phyloP scores from a whole-genome alignment of 495 filamentous ascomycete genomes.

The Xylaria acuta region DNA sequence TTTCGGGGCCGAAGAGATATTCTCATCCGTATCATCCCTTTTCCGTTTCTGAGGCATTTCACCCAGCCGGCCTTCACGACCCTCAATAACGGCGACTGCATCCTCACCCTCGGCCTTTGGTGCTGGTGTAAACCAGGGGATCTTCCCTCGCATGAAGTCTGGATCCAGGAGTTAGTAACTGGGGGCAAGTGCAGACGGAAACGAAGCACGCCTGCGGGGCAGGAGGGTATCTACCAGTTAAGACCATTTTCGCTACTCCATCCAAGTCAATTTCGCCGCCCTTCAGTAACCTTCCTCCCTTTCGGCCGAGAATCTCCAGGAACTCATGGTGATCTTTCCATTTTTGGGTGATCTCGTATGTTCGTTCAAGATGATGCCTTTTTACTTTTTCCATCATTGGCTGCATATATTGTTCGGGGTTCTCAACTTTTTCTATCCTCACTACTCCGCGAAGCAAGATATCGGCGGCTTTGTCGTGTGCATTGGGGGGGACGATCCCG shows the following conservation, averaged over 20 bases:
- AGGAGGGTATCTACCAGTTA: conserved; percentile 56
- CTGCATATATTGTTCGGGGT: conserved; percentile 93
- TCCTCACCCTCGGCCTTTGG: conserved; percentile 65
- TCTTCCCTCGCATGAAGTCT: conserved; percentile 92
- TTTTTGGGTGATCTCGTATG: conserved; percentile 84
- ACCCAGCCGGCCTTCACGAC: conserved; percentile 60
- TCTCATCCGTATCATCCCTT: conserved; percentile 55
- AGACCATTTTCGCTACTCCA: conserved; percentile 90
- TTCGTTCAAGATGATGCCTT: conserved; percentile 86
- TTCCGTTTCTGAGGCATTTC: conserved; percentile 67
- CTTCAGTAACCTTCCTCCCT: conserved; percentile 82
- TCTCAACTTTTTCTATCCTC: conserved; percentile 91
- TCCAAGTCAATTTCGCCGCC: conserved; percentile 93
- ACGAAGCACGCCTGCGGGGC: background rate
- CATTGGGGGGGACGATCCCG: conserved; percentile 89
- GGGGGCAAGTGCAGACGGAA: conserved; percentile 41
- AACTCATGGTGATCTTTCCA: conserved; percentile 79
- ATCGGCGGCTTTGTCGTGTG: conserved; percentile 80
- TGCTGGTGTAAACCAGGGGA: conserved; percentile 92
- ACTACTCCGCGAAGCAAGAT: conserved; percentile 93
- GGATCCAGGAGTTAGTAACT: conserved; percentile 15
- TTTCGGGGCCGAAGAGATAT: conserved; percentile 30
- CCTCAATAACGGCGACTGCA: conserved; percentile 59
- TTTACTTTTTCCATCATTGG: conserved; percentile 82
- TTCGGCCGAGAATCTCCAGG: conserved; percentile 84